A percentile compares a stretch with the other conserved stretches of the same genome.
phyloP scores from a whole-genome alignment of 805 yeast species.

The Jamesozyma hellenica region DNA sequence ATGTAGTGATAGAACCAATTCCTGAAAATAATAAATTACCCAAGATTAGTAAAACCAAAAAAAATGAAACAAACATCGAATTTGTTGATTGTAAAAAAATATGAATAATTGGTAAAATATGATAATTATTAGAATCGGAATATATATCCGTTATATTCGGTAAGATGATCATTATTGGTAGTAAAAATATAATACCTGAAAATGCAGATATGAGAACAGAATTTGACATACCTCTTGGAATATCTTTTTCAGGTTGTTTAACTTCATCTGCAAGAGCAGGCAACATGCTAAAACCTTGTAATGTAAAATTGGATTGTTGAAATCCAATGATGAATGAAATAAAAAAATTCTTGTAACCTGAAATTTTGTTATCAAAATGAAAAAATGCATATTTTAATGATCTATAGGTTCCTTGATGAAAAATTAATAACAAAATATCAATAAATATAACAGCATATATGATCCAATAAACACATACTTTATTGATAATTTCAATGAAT shows the following conservation, averaged over 20 bases:
- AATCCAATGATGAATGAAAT: constrained; percentile 69
- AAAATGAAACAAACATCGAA: constrained; percentile 57
- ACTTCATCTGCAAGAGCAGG: constrained; percentile 81
- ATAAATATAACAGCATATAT: constrained; percentile 59
- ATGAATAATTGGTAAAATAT: constrained; percentile 68
- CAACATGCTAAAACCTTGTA: constrained; percentile 75
- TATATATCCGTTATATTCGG: constrained; percentile 53
- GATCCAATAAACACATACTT: constrained; percentile 66
- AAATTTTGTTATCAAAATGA: constrained; percentile 56
- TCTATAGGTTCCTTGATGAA: constrained; percentile 48
- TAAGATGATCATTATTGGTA: constrained; percentile 61
- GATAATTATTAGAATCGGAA: constrained; percentile 36
- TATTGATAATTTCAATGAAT: constrained; percentile 53
- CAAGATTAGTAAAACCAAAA: constrained; percentile 52
- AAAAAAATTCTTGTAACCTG: constrained; percentile 60
- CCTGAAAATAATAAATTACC: constrained; percentile 71
- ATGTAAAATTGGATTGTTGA: constrained; percentile 67
- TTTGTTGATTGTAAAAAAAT: constrained; percentile 64
- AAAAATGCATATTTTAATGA: constrained; percentile 51
- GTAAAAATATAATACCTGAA: constrained; percentile 62
- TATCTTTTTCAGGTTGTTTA: constrained; percentile 57
- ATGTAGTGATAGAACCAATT: constrained; percentile 69
- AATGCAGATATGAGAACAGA: constrained; percentile 55
- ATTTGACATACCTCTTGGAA: constrained; percentile 62
- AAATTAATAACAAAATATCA: constrained; percentile 48